A percentile compares a stretch with the other conserved stretches of the same genome.
These are phyloP conservation scores for Blastocystis sp. DNA, from an alignment of 352 stramenopile genomes.

Conservation along the genomic window DNA sequence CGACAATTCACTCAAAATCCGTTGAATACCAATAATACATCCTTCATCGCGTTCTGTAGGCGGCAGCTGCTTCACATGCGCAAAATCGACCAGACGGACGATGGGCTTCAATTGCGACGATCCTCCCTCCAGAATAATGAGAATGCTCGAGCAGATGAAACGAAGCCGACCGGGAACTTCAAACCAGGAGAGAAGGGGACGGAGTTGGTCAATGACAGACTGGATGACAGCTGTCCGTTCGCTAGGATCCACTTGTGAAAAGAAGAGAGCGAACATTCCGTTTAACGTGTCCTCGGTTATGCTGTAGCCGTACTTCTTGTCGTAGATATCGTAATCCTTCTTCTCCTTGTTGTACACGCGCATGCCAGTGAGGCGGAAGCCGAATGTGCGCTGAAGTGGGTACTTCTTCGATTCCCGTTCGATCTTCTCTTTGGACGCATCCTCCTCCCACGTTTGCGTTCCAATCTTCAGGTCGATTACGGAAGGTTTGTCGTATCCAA, in stretches of 20 bases:
- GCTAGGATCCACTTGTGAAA: not conserved
- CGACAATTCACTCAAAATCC: not conserved
- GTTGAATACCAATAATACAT: constrained; percentile 21
- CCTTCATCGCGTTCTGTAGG: not conserved
- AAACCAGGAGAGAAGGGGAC: constrained; percentile 6
- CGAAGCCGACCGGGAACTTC: not conserved
- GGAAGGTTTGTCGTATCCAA: constrained; percentile 20
- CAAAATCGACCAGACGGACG: constrained; percentile 24
- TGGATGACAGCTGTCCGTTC: not conserved
- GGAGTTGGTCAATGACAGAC: constrained; percentile 20
- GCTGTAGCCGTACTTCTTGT: constrained; percentile 54
- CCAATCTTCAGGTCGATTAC: constrained; percentile 55
- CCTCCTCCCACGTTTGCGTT: constrained; percentile 52
- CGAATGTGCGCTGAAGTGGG: constrained; percentile 37
- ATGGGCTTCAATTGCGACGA: not conserved
- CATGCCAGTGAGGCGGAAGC: constrained; percentile 55
- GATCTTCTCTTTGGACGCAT: constrained; percentile 53
- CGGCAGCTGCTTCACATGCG: constrained; percentile 9
- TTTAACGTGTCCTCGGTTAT: constrained; percentile 16
- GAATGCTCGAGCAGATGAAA: constrained; percentile 52
- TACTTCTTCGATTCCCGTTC: constrained; percentile 56
- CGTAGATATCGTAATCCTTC: constrained; percentile 22
- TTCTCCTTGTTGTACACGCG: constrained; percentile 40
- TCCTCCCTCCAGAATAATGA: constrained; percentile 45
- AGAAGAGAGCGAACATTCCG: constrained; percentile 32